Conservation (phyloP, 2,329 filamentous ascomycete species). For the Hirsutella minnesotensis region DNA sequence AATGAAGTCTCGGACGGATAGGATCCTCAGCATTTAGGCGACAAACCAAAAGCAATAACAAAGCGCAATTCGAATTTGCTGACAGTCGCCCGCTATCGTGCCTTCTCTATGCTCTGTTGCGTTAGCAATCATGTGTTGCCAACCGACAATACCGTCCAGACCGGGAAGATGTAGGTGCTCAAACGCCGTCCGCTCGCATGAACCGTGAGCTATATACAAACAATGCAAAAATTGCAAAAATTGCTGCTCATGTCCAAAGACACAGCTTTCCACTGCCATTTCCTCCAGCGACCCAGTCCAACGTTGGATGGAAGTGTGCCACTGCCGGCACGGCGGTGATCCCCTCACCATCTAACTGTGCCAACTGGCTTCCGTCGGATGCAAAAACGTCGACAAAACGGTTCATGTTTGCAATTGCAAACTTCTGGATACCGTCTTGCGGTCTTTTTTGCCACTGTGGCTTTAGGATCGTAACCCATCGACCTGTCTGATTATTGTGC, state of each 20-base stretch:
- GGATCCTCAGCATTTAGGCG: no score
- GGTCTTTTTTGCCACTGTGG: constrained; percentile 82
- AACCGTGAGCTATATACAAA: no score
- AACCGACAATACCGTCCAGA: no score
- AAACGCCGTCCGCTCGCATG: no score
- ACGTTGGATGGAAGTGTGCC: constrained; percentile 74
- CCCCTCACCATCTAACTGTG: constrained; percentile 75
- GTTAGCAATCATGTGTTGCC: no score
- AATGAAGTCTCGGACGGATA: no score
- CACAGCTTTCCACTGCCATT: constrained; percentile 88
- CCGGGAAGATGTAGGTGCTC: no score
- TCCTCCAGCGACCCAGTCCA: constrained; percentile 86
- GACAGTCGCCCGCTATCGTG: no score
- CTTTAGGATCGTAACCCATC: constrained; percentile 78
- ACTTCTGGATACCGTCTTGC: constrained; percentile 67
- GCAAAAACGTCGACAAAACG: constrained; percentile 89
- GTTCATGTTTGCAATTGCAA: constrained; percentile 95
- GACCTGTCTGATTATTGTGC: constrained; percentile 93
- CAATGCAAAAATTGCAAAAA: no score
- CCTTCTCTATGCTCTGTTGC: no score
- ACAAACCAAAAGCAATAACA: no score
- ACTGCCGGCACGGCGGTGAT: constrained; percentile 94
- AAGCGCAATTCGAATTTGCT: no score
- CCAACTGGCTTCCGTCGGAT: constrained; percentile 71
- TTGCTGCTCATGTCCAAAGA: constrained; percentile 59